A percentile compares a stretch with the other conserved stretches of the same genome.
Evolutionary conservation across 192 early-diverging fungal species (phyloP).

Genomic region (Coemansia sp.): DNA sequence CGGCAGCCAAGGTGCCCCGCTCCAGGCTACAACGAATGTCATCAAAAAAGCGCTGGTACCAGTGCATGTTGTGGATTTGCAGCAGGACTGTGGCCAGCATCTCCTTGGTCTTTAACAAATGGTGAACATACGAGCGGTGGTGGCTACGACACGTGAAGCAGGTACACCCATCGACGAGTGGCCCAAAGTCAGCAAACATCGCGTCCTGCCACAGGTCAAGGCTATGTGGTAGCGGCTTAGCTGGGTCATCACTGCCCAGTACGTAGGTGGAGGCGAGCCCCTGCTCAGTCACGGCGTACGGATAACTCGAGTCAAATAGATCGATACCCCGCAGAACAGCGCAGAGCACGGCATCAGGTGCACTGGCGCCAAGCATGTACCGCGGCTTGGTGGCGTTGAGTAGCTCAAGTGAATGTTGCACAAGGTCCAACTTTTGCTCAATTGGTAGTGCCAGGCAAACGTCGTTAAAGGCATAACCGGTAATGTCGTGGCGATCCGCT

Average conservation of each 20-base stretch:
- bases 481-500: constrained; percentile 13
- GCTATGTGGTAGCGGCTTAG: background rate
- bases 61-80: constrained; percentile 58
- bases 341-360: constrained; percentile 38
- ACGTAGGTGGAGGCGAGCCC: constrained; percentile 64
- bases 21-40: constrained; percentile 41
- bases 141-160: constrained; percentile 69
- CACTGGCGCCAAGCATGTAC: constrained; percentile 49
- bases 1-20: constrained; percentile 21
- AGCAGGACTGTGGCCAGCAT: constrained; percentile 76
- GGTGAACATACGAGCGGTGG: constrained; percentile 72
- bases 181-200: constrained; percentile 60
- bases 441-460: constrained; percentile 26
- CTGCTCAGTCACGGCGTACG: constrained; percentile 61
- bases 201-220: constrained; percentile 60
- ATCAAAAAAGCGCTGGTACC: constrained; percentile 43
- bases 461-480: constrained; percentile 46
- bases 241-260: constrained; percentile 17
- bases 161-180: constrained; percentile 60
- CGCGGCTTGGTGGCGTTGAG: constrained; percentile 39
- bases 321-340: constrained; percentile 60
- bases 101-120: constrained; percentile 69
- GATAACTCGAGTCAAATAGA: constrained; percentile 70
- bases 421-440: constrained; percentile 29
- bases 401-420: constrained; percentile 25